A percentile compares a stretch with the other conserved stretches of the same genome.
phyloP scores from a whole-genome alignment of 2,329 filamentous ascomycete species.

The Aspergillus floridensis region DNA sequence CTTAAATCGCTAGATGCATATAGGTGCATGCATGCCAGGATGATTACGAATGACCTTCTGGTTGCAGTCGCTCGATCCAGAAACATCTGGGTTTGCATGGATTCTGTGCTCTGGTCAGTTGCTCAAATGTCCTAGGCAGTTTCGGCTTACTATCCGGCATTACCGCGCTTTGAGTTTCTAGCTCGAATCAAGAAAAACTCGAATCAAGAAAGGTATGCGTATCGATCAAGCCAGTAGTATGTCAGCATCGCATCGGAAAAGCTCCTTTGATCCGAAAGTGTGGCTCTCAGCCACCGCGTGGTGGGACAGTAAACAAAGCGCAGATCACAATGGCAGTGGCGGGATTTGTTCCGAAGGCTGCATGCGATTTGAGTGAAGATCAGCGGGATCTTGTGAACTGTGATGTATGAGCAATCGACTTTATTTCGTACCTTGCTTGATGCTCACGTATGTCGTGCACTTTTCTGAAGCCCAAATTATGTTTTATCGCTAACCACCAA shows the following conservation, averaged over 20 bases:
- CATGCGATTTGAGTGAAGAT: background rate
- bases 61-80: too few species aligned
- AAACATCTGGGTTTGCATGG: too few species aligned
- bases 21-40: background rate
- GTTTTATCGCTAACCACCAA: background rate
- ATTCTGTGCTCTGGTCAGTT: too few species aligned
- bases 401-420: background rate
- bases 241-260: background rate
- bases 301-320: slow-evolving; percentile 7
- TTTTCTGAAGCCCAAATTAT: background rate
- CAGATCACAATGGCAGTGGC: slow-evolving; percentile 11
- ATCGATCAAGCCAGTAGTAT: background rate
- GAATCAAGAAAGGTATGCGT: background rate
- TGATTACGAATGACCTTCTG: too few species aligned
- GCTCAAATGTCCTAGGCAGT: too few species aligned
- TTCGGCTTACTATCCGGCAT: too few species aligned
- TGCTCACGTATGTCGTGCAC: background rate
- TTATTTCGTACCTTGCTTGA: background rate
- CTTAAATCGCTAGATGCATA: background rate
- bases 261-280: background rate
- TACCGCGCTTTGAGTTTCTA: too few species aligned
- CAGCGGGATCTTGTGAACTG: background rate
- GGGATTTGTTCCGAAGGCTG: slow-evolving; percentile 2
- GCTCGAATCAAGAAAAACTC: too few species aligned
- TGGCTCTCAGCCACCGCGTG: background rate